Base-by-base conservation (phyloP, 2,329 filamentous ascomycete genomes). In the Sporothrix luriei region DNA sequence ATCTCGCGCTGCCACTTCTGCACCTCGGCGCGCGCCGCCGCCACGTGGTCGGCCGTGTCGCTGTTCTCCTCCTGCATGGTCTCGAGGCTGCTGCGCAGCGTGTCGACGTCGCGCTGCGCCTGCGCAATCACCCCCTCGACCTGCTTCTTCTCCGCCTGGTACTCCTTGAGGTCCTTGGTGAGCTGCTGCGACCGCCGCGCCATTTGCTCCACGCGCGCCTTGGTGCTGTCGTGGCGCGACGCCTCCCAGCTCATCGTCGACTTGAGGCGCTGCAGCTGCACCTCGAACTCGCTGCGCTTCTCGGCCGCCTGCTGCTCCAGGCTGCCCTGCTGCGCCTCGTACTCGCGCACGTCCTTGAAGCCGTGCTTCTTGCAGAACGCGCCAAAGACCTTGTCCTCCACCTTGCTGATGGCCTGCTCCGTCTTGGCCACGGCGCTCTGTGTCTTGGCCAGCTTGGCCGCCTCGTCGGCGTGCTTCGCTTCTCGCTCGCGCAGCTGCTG, bases 261-360 rank as follows among this genome's bases (percentile, higher is more conserved):
- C 72, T 91, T 85, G 40, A 97, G 82, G 54, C 89, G 88, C 75
- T 92, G 89, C 77, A 90, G 91, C 77, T 99, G 95, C 4, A 91
- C 89, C 69, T 90, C 91, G 75, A 97, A 98, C 74, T 94, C 90
- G 68, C 91, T 89, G 72, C 92, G 92, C 82, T 94, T 94, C 79
- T 95, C 90, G 0, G 90, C 90, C 57, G 92, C 91, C 78, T 98
- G 93, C 78, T 97, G 92, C 79, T 98, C 94, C 64, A 97, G 83
- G 54, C 91, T 93, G 64, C 95, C 94, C 80, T 98, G 95, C 74
- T 96, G 94, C 33, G 91, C 91, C 78, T 98, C 93, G 76, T 98
- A 99, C 70, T 93, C 91, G 70, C 94, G 91, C 73, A 99, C 96
- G 75, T 96, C 90, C 70, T 87, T 85, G 78, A 97, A 98, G 0